phyloP scores from a whole-genome alignment of 345 rosid species.

The Viola odorata region DNA sequence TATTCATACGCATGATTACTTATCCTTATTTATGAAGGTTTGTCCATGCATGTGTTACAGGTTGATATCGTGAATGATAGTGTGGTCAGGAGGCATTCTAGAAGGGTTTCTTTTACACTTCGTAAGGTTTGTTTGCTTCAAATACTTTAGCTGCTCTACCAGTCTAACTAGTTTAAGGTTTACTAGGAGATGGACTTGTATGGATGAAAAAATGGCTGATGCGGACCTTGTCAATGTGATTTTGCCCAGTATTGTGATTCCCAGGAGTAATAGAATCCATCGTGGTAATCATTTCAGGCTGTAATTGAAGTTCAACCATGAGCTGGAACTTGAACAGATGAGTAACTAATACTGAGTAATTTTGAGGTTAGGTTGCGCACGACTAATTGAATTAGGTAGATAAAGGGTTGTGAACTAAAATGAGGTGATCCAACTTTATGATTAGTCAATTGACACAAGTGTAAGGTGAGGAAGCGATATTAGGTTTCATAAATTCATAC shows the following conservation, averaged over 20 bases:
- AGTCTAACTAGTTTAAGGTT: not conserved
- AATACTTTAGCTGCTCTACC: not conserved
- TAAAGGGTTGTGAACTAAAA: too few species aligned
- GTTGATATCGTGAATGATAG: slow-evolving; percentile 69
- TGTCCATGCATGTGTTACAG: slow-evolving; percentile 31
- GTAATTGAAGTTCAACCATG: too few species aligned
- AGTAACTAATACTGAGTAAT: too few species aligned
- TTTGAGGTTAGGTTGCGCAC: too few species aligned
- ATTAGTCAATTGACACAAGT: too few species aligned
- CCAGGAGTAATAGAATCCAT: slow-evolving; percentile 15
- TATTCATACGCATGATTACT: too few species aligned
- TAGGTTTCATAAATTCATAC: too few species aligned
- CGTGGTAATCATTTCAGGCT: too few species aligned
- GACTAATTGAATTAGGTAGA: too few species aligned
- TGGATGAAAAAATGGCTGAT: slow-evolving; percentile 15
- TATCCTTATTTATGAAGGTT: not conserved
- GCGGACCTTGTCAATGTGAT: slow-evolving; percentile 62
- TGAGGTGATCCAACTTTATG: too few species aligned
- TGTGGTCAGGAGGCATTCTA: slow-evolving; percentile 55
- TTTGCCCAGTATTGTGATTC: slow-evolving; percentile 80
- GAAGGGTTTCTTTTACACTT: slow-evolving; percentile 89
- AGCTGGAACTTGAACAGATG: too few species aligned
- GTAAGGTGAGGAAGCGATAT: too few species aligned
- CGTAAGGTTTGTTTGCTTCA: slow-evolving; percentile 54
- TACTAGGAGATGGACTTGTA: not conserved